phyloP scores from a whole-genome alignment of 805 yeast genomes.

The Wickerhamomyces tratensis region DNA sequence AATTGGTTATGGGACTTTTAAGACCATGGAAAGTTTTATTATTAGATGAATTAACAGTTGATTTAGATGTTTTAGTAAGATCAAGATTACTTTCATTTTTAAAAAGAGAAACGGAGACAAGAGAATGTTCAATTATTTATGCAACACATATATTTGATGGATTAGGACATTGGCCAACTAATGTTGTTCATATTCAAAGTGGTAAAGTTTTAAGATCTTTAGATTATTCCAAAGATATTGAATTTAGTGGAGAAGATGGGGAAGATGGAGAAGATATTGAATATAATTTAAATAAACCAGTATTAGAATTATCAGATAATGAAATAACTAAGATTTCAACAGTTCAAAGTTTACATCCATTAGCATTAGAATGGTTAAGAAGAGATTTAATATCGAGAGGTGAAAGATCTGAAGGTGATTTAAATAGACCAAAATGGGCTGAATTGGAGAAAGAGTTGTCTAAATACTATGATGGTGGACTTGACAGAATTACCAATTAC shows the following conservation, averaged over 20 bases:
- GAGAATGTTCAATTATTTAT: constrained; percentile 75
- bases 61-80: constrained; percentile 87
- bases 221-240: constrained; percentile 23
- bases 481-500: constrained; percentile 34
- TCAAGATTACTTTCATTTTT: constrained; percentile 63
- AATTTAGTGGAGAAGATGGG: constrained; percentile 10
- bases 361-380: constrained; percentile 60
- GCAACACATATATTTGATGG: constrained; percentile 98
- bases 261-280: constrained; percentile 14
- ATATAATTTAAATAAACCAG: constrained; percentile 10
- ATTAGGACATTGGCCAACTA: constrained; percentile 82
- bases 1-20: constrained; percentile 84
- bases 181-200: constrained; percentile 64
- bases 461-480: constrained; percentile 34
- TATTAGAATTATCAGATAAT: constrained; percentile 9
- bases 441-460: constrained; percentile 36
- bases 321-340: constrained; percentile 25
- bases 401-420: constrained; percentile 40
- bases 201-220: constrained; percentile 41
- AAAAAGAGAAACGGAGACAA: constrained; percentile 55
- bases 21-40: constrained; percentile 83
- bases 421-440: constrained; percentile 46
- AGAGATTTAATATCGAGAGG: constrained; percentile 34
- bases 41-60: constrained; percentile 96
- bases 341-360: constrained; percentile 55